phyloP scores from a whole-genome alignment of 495 filamentous ascomycete species.

The Neurospora sp. region DNA sequence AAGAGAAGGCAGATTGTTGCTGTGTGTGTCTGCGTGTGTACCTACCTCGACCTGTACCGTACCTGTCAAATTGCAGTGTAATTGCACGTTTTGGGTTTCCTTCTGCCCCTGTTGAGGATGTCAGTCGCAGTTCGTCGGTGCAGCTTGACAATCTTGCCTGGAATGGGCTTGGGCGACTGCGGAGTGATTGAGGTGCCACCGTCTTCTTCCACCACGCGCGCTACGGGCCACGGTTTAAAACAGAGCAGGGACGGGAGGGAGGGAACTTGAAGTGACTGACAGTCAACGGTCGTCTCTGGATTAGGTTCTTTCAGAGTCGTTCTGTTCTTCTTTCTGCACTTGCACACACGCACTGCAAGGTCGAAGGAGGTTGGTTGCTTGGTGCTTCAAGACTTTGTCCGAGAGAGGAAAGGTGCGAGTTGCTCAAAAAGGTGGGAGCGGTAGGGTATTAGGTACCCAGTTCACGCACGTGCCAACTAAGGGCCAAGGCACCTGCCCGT shows the following conservation, averaged over 20 bases:
- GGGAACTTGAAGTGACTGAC: neutral
- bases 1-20: neutral
- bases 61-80: neutral
- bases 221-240: slow-evolving; percentile 24
- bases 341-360: neutral
- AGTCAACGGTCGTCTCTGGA: neutral
- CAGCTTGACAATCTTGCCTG: slow-evolving; percentile 23
- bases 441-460: neutral
- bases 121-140: slow-evolving; percentile 1
- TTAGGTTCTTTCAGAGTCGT: neutral
- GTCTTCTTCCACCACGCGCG: slow-evolving; percentile 18
- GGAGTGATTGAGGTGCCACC: slow-evolving; percentile 45
- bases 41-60: neutral
- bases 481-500: neutral
- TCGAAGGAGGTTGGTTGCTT: neutral
- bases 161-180: slow-evolving; percentile 48
- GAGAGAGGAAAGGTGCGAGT: neutral
- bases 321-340: neutral
- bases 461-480: neutral
- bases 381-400: neutral
- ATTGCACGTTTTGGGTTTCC: neutral
- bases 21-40: neutral
- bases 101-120: neutral
- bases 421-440: neutral
- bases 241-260: neutral